Evolutionary conservation across 805 yeast genomes (phyloP).

Genomic region (Spencermartinsiella europaea): DNA sequence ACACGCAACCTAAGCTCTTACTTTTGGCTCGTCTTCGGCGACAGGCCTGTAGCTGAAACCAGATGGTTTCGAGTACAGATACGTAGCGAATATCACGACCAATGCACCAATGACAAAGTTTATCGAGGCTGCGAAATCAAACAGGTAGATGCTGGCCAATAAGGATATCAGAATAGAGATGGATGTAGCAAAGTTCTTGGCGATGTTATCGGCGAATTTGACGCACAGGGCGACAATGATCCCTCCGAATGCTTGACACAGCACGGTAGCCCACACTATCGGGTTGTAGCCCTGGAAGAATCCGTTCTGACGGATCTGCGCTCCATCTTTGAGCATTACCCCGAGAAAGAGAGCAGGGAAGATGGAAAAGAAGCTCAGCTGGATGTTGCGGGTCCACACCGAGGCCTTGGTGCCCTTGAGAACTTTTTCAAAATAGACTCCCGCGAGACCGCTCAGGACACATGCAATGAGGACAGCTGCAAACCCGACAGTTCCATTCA

Average conservation of each 20-base stretch:
- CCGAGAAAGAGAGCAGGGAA: constrained; percentile 38
- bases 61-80: constrained; percentile 25
- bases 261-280: constrained; percentile 36
- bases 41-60: background rate
- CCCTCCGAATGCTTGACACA: constrained; percentile 38
- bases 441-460: constrained; percentile 37
- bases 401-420: constrained; percentile 35
- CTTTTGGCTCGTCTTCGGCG: no score
- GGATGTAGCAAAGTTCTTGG: constrained; percentile 39
- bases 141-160: constrained; percentile 34
- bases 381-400: constrained; percentile 39
- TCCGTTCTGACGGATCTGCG: constrained; percentile 31
- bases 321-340: constrained; percentile 33
- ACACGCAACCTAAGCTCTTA: no score
- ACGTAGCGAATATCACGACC: constrained; percentile 35
- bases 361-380: constrained; percentile 36
- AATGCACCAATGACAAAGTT: constrained; percentile 34
- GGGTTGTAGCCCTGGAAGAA: constrained; percentile 37
- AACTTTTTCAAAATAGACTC: constrained; percentile 40
- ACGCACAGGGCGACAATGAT: constrained; percentile 39
- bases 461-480: constrained; percentile 36
- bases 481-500: constrained; percentile 31
- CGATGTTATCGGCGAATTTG: constrained; percentile 40
- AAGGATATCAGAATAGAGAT: constrained; percentile 37
- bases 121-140: constrained; percentile 32